These are phyloP conservation scores for Pythium volutum DNA, from an alignment of 352 stramenopile species.

Conservation along the genomic window DNA sequence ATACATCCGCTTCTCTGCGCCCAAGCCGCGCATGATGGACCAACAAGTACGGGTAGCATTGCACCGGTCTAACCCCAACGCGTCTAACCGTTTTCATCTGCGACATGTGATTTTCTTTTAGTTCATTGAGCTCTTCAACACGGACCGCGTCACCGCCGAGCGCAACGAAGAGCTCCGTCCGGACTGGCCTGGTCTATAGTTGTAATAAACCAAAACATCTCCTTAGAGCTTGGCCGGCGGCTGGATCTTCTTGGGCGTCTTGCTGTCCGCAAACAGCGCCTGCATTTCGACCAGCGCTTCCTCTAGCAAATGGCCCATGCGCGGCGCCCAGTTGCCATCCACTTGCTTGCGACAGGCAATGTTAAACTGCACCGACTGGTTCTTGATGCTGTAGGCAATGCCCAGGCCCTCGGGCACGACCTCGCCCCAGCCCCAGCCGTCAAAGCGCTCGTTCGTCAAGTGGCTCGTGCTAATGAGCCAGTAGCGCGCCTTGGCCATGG, in stretches of 20 bases:
- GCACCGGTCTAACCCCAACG: background rate
- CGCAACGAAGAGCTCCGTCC: slow-evolving; percentile 49
- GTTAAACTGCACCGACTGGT: slow-evolving; percentile 79
- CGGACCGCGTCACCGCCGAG: slow-evolving; percentile 60
- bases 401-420: slow-evolving; percentile 75
- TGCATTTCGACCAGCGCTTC: slow-evolving; percentile 81
- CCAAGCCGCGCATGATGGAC: slow-evolving; percentile 87
- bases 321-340: slow-evolving; percentile 39
- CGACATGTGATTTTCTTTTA: slow-evolving; percentile 18
- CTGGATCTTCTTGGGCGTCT: slow-evolving; percentile 10
- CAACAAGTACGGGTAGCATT: slow-evolving; percentile 53
- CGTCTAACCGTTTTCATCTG: background rate
- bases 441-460: slow-evolving; percentile 78
- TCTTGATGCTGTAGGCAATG: slow-evolving; percentile 83
- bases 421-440: slow-evolving; percentile 82
- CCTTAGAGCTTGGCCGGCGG: slow-evolving; percentile 37
- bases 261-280: slow-evolving; percentile 42
- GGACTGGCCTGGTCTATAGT: slow-evolving; percentile 53
- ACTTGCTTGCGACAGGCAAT: slow-evolving; percentile 61
- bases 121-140: slow-evolving; percentile 87
- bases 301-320: slow-evolving; percentile 70
- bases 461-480: slow-evolving; percentile 83
- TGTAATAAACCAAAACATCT: background rate
- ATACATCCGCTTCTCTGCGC: slow-evolving; percentile 82
- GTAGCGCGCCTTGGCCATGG: slow-evolving; percentile 61